Conservation (phyloP, 2,329 filamentous ascomycete species). For the Aspergillus sp. region DNA sequence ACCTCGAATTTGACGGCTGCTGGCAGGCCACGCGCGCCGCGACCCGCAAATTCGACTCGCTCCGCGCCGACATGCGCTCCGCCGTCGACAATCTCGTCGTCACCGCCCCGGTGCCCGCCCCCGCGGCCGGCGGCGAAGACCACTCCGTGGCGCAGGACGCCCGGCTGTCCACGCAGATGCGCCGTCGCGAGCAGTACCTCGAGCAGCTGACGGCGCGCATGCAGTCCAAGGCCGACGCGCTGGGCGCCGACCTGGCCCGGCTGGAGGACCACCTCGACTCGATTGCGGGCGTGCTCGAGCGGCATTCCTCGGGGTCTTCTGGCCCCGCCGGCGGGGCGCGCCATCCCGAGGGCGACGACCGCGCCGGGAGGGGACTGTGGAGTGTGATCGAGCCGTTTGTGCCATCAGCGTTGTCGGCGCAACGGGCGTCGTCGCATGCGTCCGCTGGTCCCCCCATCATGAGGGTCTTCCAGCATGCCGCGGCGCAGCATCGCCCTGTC, state of each 20-base stretch:
- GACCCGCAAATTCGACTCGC: constrained; percentile 33
- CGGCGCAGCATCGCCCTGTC: constrained; percentile 28
- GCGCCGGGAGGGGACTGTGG: neutral
- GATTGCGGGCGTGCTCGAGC: constrained; percentile 28
- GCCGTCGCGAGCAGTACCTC: constrained; percentile 31
- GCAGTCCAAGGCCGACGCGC: constrained; percentile 31
- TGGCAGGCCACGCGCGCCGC: constrained; percentile 31
- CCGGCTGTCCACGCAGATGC: constrained; percentile 29
- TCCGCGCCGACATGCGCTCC: constrained; percentile 36
- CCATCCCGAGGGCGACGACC: neutral
- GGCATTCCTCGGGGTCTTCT: constrained; percentile 5
- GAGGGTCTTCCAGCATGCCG: constrained; percentile 22
- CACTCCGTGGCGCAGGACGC: constrained; percentile 22
- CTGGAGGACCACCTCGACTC: constrained; percentile 37
- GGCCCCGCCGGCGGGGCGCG: neutral
- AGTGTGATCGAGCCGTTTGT: neutral
- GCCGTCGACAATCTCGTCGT: constrained; percentile 34
- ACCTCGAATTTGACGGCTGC: constrained; percentile 38
- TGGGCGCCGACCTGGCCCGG: constrained; percentile 27
- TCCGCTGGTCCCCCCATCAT: neutral
- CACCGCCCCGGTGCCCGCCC: constrained; percentile 15
- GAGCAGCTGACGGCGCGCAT: constrained; percentile 33
- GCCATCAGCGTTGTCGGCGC: too few relatives aligned
- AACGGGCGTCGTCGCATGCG: too few relatives aligned
- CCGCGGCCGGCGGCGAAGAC: constrained; percentile 10